Evolutionary conservation across 2,329 filamentous ascomycete species (phyloP).

Genomic region (Fusarium sp.): DNA sequence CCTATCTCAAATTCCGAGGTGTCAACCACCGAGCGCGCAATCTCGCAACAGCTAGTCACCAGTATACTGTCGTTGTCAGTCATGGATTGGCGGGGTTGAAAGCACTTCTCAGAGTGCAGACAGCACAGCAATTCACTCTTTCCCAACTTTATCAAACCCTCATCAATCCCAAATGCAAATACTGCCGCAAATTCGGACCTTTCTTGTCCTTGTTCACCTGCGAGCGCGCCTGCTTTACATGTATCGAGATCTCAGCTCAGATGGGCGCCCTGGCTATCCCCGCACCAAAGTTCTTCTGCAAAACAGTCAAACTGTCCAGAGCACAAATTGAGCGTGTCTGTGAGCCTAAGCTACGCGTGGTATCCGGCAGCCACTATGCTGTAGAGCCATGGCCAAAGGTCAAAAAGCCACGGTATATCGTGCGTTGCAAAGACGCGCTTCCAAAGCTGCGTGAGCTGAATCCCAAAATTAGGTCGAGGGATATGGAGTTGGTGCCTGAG

Average conservation of each 20-base stretch:
- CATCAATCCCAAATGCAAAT: not conserved
- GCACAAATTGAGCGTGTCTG: slow-evolving; percentile 2
- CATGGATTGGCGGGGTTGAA: slow-evolving; percentile 16
- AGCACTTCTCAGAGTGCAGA: slow-evolving; percentile 1
- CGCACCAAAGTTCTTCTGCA: not conserved
- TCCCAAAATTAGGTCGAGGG: not conserved
- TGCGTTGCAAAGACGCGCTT: not conserved
- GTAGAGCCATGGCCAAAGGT: slow-evolving; percentile 12
- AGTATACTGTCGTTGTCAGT: not conserved
- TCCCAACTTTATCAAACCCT: not conserved
- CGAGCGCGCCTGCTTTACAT: slow-evolving; percentile 22
- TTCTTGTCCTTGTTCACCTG: slow-evolving; percentile 14
- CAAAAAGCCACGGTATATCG: slow-evolving; percentile 13
- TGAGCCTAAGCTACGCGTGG: slow-evolving; percentile 2
- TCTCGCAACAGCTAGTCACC: not conserved
- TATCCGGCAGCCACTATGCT: slow-evolving; percentile 18
- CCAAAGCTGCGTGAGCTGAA: not conserved
- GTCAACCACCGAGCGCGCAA: slow-evolving; percentile 7
- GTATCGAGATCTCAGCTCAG: slow-evolving; percentile 9
- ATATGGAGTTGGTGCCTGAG: not conserved
- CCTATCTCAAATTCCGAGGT: slow-evolving; percentile 12
- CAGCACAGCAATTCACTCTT: slow-evolving; percentile 1
- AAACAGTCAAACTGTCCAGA: not conserved
- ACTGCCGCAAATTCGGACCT: slow-evolving; percentile 16
- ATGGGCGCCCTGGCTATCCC: slow-evolving; percentile 9